Evolutionary conservation across 2,329 filamentous ascomycete genomes (phyloP), one percentile per base, ranked within the genome.

Genomic region (Pseudogymnoascus sp.): DNA sequence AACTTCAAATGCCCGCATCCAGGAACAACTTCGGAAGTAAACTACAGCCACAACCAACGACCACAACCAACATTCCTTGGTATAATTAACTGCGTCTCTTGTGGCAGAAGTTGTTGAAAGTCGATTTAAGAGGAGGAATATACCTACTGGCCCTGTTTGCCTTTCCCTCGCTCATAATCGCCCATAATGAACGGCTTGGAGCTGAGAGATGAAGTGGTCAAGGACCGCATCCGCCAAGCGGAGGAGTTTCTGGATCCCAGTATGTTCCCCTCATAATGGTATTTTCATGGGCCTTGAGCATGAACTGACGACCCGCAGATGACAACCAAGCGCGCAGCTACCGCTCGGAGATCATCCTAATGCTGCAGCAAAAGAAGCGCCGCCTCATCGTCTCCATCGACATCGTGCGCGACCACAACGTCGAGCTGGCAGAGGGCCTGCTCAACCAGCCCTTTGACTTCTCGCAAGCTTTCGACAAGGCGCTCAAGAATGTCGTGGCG

Each of bases 241-340:
- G 84, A 88, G 70, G 92, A 97, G 74, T 97, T 97, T 72, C 85
- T 97, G 45, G 93, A 97, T 79, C 93, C 93, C 64, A 87, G 92
- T 96, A 83, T 71, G 87, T 75, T 27, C 55, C 36, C 48, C 25
- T 27, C 35, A 45, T 18, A 25, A 25, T 25, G 40, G 10, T 27
- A 4, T 7, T 7, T 15, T 36, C 18, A 10, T 12, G 10, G 42
- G 35, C 25, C 18, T 37, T 15, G 40, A 35, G 65, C 60, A 60
- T 64, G 61, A 12, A 33, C 71, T 76, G 64, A 76, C 64, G 40
- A 52, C 39, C 40, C n/a, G 15, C 29, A 83, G 80, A 79, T 70
- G 79, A 82, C 71, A 77, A 78, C 39, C 79, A 80, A 74, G 79
- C 75, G 35, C 78, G 82, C 69, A 95, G 90, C 75, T 97, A 97